Percentiles rank a stretch among this genome's conserved stretches.
phyloP scores from a whole-genome alignment of 345 rosid genomes.

The Eucalyptus fibrosa region DNA sequence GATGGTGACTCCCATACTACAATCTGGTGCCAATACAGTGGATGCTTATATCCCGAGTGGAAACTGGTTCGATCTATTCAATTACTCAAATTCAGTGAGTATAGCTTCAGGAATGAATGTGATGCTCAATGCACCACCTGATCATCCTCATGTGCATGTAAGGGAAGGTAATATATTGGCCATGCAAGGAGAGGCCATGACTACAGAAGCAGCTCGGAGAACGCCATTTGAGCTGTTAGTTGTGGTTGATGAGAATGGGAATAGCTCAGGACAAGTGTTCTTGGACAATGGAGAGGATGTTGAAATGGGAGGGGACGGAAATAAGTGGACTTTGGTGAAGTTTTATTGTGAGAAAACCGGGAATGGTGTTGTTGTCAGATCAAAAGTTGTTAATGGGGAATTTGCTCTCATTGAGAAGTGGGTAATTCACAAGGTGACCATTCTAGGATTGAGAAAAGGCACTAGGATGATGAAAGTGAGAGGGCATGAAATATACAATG shows the following conservation, averaged over 20 bases:
- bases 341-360: conserved; percentile 17
- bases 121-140: conserved; percentile 33
- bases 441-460: conserved; percentile 25
- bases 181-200: conserved; percentile 64
- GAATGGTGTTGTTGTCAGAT: conserved; percentile 5
- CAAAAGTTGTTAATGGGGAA: conserved; percentile 33
- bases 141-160: conserved; percentile 50
- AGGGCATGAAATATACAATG: conserved; percentile 4
- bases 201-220: conserved; percentile 34
- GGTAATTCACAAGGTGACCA: conserved; percentile 32
- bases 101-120: conserved; percentile 12
- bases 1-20: conserved; percentile 43
- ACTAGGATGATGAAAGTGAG: neutral
- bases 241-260: conserved; percentile 17
- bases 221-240: conserved; percentile 43
- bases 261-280: conserved; percentile 39
- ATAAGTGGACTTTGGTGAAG: conserved; percentile 28
- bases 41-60: conserved; percentile 57
- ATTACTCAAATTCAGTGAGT: conserved; percentile 27
- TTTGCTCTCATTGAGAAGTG: conserved; percentile 37
- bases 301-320: conserved; percentile 35
- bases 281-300: conserved; percentile 49
- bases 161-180: conserved; percentile 52
- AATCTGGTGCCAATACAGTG: conserved; percentile 12
- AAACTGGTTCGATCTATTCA: conserved; percentile 61